These are phyloP conservation scores for Populus tomentosa DNA, from an alignment of 441 rosid species.

Conservation along the genomic window DNA sequence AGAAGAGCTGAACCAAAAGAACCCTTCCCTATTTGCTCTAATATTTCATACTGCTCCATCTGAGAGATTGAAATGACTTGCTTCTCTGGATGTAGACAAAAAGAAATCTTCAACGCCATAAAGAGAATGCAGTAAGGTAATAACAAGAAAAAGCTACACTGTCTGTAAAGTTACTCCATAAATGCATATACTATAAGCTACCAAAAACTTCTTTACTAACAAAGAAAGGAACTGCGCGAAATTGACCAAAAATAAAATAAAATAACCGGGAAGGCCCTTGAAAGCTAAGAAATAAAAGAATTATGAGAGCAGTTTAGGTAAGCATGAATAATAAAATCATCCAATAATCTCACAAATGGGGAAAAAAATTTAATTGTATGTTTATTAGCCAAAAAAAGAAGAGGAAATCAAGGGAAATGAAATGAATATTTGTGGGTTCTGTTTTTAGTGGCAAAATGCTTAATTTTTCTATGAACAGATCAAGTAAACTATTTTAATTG, in stretches of 20 bases:
- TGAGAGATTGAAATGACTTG: slow-evolving; percentile 22
- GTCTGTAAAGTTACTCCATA: slow-evolving; percentile 24
- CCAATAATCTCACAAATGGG: background rate
- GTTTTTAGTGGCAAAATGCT: background rate
- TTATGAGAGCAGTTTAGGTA: background rate
- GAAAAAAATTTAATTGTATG: background rate
- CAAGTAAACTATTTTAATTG: background rate
- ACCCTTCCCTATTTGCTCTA: slow-evolving; percentile 98
- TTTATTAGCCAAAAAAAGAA: background rate
- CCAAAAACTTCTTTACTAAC: background rate
- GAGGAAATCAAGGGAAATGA: background rate
- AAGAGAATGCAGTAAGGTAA: slow-evolving; percentile 9
- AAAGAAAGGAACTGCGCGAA: slow-evolving; percentile 11
- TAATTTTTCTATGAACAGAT: background rate
- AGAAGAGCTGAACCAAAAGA: slow-evolving; percentile 98
- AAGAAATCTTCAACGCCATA: slow-evolving; percentile 6
- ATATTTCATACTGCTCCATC: slow-evolving; percentile 96
- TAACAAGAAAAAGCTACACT: slow-evolving; percentile 12
- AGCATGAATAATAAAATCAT: background rate
- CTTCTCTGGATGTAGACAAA: slow-evolving; percentile 16
- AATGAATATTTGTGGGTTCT: background rate
- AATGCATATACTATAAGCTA: slow-evolving; percentile 17
- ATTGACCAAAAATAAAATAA: background rate
- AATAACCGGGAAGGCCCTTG: background rate
- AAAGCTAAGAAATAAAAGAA: slow-evolving; percentile 17